Base-by-base conservation (phyloP, 208 protist genomes). In the Angomonas ambiguus region DNA sequence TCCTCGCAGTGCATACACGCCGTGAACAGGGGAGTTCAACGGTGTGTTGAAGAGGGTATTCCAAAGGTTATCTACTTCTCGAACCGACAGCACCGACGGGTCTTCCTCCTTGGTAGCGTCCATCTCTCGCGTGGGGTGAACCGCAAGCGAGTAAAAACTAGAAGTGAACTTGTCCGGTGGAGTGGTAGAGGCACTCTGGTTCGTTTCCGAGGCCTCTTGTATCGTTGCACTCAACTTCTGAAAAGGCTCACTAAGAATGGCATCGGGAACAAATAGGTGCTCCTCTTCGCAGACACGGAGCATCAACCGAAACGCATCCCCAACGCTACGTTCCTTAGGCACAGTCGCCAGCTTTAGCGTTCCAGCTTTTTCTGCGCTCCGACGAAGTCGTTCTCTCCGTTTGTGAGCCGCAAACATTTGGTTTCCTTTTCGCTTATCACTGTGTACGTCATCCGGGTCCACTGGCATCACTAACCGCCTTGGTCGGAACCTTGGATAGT, bases 391-490 rank as follows among this genome's bases (percentile, higher is more conserved):
- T 28, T 67, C 55, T 24, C 85, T 76, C 1, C 31, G 62, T 69
- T 80, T 80, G 32, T 83, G 69, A 38, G 68, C 74, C 57, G 77
- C 72, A 45, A 71, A 82, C 10, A 88, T 31, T 6, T 69, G 85
- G 62, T 89, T 91, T 4, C 69, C 60, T 1, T 86, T 74, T 6
- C 91, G 85, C 51, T 65, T 42, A 5, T 45, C 18, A 38, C 68
- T 72, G 79, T 93, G 76, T 2, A 93, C 69, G 56, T 88, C 76
- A 62, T 69, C 76, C 10, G 83, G 79, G 69, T 93, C 77, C 4
- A 94, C 86, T 0, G 91, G 91, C 91, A 96, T 92, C n/a, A 94
- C 85, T 25, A 96, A 65, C 45, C 87, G 80, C 0, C 91, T 77
- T 2, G 91, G 91, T 10, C 91, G 82, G 67, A 92, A 93, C 22